phyloP scores from a whole-genome alignment of 371 early-diverging fungal genomes.

The Synchytrium microbalum region DNA sequence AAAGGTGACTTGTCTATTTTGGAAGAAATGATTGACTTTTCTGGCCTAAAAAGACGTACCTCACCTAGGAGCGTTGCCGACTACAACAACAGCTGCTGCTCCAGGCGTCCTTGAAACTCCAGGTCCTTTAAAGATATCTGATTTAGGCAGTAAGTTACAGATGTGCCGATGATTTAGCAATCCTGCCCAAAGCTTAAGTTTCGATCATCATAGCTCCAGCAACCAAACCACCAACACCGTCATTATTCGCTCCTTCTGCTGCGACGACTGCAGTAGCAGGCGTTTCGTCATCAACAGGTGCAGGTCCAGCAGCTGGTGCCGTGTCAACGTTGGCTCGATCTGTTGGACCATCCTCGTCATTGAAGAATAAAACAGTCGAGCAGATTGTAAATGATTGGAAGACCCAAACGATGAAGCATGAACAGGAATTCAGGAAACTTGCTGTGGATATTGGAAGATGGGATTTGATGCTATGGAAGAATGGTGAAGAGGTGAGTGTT shows the following conservation, averaged over 20 bases:
- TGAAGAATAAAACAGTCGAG: constrained; percentile 79
- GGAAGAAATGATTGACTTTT: too few species aligned
- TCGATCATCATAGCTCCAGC: constrained; percentile 24
- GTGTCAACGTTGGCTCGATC: too few species aligned
- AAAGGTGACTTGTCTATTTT: constrained; percentile 12
- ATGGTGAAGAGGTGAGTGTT: constrained; percentile 59
- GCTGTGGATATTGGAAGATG: constrained; percentile 74
- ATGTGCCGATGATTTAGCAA: too few species aligned
- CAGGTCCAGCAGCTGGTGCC: constrained; percentile 27
- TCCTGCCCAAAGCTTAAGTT: too few species aligned
- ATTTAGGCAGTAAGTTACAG: too few species aligned
- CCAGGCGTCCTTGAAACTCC: too few species aligned
- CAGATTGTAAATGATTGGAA: constrained; percentile 83
- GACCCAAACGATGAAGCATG: constrained; percentile 65
- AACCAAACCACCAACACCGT: constrained; percentile 12
- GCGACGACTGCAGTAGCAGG: constrained; percentile 21
- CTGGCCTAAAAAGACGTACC: too few species aligned
- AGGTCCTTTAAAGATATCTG: too few species aligned
- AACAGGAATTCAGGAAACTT: constrained; percentile 75
- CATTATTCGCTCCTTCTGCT: constrained; percentile 16
- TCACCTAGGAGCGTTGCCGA: too few species aligned
- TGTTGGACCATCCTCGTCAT: too few species aligned
- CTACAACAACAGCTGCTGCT: too few species aligned
- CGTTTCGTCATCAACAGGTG: constrained; percentile 26
- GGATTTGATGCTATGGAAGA: constrained; percentile 79